Percentiles rank a stretch among this genome's conserved stretches.
These are phyloP conservation scores for Colletotrichum sp. DNA, from an alignment of 2,329 filamentous ascomycete genomes.

Conservation along the genomic window DNA sequence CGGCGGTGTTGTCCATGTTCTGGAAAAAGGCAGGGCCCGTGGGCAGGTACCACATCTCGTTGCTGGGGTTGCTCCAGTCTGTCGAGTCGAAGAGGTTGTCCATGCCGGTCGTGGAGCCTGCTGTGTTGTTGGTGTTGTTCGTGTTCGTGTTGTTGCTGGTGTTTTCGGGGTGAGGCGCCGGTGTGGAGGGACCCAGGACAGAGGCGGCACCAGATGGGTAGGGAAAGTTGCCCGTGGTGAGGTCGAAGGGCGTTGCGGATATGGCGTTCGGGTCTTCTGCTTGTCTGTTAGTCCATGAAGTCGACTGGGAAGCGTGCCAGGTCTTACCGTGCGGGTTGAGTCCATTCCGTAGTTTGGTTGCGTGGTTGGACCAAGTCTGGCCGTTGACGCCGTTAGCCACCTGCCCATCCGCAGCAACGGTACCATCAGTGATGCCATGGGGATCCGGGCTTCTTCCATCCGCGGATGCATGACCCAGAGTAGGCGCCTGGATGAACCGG, in stretches of 20 bases:
- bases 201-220: slow-evolving; percentile 53
- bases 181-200: slow-evolving; percentile 54
- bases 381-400: slow-evolving; percentile 4
- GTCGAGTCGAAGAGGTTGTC: slow-evolving; percentile 49
- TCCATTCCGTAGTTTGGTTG: slow-evolving; percentile 45
- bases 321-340: slow-evolving; percentile 42
- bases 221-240: slow-evolving; percentile 59
- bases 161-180: slow-evolving; percentile 44
- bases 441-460: slow-evolving; percentile 46
- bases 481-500: slow-evolving; percentile 73
- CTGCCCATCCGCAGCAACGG: slow-evolving; percentile 1
- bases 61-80: slow-evolving; percentile 60
- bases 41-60: slow-evolving; percentile 72
- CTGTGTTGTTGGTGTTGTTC: slow-evolving; percentile 31
- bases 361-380: slow-evolving; percentile 33
- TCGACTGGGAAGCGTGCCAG: not conserved
- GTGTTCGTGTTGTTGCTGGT: slow-evolving; percentile 1
- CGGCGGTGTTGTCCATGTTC: slow-evolving; percentile 64
- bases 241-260: slow-evolving; percentile 68
- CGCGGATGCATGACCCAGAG: slow-evolving; percentile 44
- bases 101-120: slow-evolving; percentile 9
- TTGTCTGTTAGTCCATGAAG: slow-evolving; percentile 19
- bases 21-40: slow-evolving; percentile 69
- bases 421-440: slow-evolving; percentile 28
- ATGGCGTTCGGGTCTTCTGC: slow-evolving; percentile 45